Evolutionary conservation across 2,329 filamentous ascomycete genomes (phyloP).

Genomic region (Talaromyces sp.): DNA sequence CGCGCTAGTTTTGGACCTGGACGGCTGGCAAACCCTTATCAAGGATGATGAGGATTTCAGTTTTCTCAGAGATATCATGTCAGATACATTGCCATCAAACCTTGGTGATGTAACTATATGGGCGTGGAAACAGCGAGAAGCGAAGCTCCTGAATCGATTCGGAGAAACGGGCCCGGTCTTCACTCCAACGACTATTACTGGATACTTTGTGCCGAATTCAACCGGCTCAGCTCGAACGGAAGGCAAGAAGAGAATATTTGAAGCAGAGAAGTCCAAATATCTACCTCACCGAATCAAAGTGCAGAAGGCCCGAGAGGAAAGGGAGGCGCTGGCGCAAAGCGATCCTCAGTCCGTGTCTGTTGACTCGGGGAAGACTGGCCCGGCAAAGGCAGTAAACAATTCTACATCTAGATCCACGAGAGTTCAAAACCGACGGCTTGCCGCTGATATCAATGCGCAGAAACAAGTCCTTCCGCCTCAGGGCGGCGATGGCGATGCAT

Average conservation of each 20-base stretch:
- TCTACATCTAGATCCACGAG: conserved; percentile 89
- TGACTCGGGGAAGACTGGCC: conserved; percentile 66
- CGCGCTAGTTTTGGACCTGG: conserved; percentile 60
- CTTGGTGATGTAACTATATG: conserved; percentile 58
- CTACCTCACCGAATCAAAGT: conserved; percentile 96
- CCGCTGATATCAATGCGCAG: conserved; percentile 92
- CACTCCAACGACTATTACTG: conserved; percentile 52
- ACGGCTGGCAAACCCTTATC: conserved; percentile 63
- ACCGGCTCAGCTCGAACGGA: conserved; percentile 88
- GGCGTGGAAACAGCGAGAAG: conserved; percentile 67
- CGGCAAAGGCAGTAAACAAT: conserved; percentile 76
- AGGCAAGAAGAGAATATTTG: conserved; percentile 89
- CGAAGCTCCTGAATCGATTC: conserved; percentile 62
- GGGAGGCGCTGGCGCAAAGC: conserved; percentile 65
- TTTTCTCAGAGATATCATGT: conserved; percentile 51
- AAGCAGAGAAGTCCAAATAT: conserved; percentile 97
- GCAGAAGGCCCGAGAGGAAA: conserved; percentile 82
- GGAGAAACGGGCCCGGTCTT: conserved; percentile 52
- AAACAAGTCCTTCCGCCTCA: conserved; percentile 68
- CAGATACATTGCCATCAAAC: conserved; percentile 42
- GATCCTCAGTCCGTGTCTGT: conserved; percentile 62
- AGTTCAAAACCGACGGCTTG: conserved; percentile 88
- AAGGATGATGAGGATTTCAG: conserved; percentile 65
- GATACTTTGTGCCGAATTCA: conserved; percentile 76
- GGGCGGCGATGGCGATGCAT: conserved; percentile 76